Conservation (phyloP, 2,329 filamentous ascomycete genomes). For the Huntiella decipiens region DNA sequence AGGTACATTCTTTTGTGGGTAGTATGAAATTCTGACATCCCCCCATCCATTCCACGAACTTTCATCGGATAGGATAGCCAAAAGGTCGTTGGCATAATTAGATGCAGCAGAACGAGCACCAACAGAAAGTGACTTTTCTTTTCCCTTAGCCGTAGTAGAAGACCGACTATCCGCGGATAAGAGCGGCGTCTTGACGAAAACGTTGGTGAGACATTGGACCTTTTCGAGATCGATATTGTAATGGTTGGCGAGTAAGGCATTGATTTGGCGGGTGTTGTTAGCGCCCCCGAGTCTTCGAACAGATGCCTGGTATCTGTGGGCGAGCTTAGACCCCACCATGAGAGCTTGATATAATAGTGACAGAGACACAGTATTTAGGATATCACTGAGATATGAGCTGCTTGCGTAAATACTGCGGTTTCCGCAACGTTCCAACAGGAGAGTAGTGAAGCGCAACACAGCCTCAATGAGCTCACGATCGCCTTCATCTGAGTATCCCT, state of each 20-base stretch:
- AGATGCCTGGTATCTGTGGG: slow-evolving; percentile 80
- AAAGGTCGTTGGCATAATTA: slow-evolving; percentile 67
- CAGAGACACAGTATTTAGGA: slow-evolving; percentile 73
- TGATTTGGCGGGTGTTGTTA: slow-evolving; percentile 40
- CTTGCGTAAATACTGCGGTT: slow-evolving; percentile 94
- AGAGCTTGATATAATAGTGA: slow-evolving; percentile 61
- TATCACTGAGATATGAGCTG: slow-evolving; percentile 70
- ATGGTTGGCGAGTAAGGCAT: slow-evolving; percentile 64
- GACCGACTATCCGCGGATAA: slow-evolving; percentile 30
- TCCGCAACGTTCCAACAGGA: slow-evolving; percentile 84
- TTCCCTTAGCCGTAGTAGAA: slow-evolving; percentile 46
- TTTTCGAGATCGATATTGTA: slow-evolving; percentile 65
- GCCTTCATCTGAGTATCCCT: slow-evolving; percentile 54
- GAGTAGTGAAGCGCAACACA: slow-evolving; percentile 66
- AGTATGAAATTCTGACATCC: slow-evolving; percentile 64
- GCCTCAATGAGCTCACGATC: slow-evolving; percentile 64
- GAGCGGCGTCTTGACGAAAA: slow-evolving; percentile 57
- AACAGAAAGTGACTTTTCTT: slow-evolving; percentile 40
- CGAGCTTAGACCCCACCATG: slow-evolving; percentile 65
- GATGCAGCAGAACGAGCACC: slow-evolving; percentile 21
- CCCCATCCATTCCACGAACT: slow-evolving; percentile 59
- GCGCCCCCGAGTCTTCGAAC: slow-evolving; percentile 49
- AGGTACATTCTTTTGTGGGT: slow-evolving; percentile 26
- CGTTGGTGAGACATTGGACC: slow-evolving; percentile 63
- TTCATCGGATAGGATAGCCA: slow-evolving; percentile 44